Conservation (phyloP, 2,329 filamentous ascomycete species). For the Tolypocladium sp. region DNA sequence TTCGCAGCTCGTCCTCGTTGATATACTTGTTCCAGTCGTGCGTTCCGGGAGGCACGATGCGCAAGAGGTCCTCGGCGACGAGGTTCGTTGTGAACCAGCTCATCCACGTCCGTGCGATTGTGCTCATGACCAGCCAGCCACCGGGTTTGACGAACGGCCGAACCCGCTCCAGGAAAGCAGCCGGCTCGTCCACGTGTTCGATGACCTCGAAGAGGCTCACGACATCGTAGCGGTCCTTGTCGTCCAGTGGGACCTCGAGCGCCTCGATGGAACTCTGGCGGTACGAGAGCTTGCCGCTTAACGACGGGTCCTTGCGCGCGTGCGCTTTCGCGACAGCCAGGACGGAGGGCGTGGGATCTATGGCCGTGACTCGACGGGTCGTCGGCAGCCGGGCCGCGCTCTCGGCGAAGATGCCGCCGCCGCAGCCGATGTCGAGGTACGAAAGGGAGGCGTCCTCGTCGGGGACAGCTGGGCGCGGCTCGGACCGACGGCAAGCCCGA, state of each 20-base stretch:
- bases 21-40: constrained; percentile 98
- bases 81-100: constrained; percentile 92
- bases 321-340: constrained; percentile 69
- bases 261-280: constrained; percentile 69
- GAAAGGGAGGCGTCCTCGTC: constrained; percentile 31
- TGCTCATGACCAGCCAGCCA: constrained; percentile 87
- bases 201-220: constrained; percentile 90
- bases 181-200: constrained; percentile 77
- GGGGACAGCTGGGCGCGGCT: constrained; percentile 28
- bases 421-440: constrained; percentile 90
- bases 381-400: constrained; percentile 61
- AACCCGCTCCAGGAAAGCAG: constrained; percentile 62
- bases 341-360: constrained; percentile 69
- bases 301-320: constrained; percentile 61
- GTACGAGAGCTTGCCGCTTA: constrained; percentile 60
- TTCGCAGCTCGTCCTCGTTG: constrained; percentile 68
- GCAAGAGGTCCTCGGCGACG: constrained; percentile 76
- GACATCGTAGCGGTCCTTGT: constrained; percentile 56
- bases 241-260: constrained; percentile 33
- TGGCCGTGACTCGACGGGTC: constrained; percentile 59
- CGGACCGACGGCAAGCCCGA: constrained; percentile 53
- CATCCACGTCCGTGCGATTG: constrained; percentile 80
- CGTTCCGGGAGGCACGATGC: constrained; percentile 84
- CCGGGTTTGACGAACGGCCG: constrained; percentile 75
- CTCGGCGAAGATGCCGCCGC: constrained; percentile 94